Percentiles rank a stretch among this genome's conserved stretches.
Conservation (phyloP, 208 protist genomes). For the Acanthamoeba polyphaga region DNA sequence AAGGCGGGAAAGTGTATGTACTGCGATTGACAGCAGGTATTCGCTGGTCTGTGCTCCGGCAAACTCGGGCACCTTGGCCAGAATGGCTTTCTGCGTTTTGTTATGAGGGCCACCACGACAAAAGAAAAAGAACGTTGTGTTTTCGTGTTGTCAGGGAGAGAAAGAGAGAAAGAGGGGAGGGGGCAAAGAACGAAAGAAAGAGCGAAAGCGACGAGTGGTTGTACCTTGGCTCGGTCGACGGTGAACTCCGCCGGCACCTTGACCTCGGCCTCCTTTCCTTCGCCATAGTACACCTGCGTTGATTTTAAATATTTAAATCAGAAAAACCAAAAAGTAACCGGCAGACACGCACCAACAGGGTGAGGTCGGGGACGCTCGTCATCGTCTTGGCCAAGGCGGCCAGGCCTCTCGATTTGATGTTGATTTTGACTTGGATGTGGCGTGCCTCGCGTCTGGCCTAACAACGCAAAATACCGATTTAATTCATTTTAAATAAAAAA, state of each 20-base stretch:
- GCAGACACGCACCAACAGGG: background rate
- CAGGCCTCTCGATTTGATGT: no score
- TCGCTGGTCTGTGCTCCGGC: conserved; percentile 8
- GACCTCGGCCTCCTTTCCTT: background rate
- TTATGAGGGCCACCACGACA: background rate
- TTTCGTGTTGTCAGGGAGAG: background rate
- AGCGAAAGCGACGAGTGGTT: background rate
- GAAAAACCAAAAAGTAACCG: background rate
- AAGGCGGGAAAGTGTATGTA: background rate
- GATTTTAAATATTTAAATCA: background rate
- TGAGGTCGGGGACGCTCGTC: no score
- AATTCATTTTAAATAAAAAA: no score
- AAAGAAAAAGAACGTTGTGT: background rate
- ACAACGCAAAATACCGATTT: no score
- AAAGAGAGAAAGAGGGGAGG: background rate
- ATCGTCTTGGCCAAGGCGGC: no score
- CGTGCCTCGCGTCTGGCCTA: no score
- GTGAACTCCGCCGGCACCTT: conserved; percentile 32
- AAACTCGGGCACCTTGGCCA: conserved; percentile 2
- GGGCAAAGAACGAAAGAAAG: background rate
- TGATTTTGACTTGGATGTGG: no score
- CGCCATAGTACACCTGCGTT: conserved; percentile 33
- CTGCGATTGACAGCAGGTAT: background rate
- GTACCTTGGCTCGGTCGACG: conserved; percentile 30
- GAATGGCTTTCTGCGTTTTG: background rate